Base-by-base conservation (phyloP, 257 asterid species). In the Buddleja alternifolia region DNA sequence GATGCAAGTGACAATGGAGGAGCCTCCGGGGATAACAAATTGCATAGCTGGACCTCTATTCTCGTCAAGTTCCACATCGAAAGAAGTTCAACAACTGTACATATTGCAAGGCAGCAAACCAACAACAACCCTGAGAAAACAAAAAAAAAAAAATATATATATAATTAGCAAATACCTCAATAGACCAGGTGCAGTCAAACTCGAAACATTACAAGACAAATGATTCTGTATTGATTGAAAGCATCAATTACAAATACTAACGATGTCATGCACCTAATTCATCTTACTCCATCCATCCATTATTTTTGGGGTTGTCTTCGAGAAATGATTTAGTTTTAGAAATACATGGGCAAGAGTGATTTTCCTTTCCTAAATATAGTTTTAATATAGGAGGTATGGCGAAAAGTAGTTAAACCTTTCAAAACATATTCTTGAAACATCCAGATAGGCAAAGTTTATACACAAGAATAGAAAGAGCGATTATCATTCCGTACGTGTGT, bases 1-100 rank as follows among this genome's bases (percentile, higher is more conserved):
- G 95, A 75, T 73, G 88, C 90, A 73, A 94, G 97, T 51, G 99
- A 88, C 50, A 94, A 64, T 36, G 83, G 93, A 73, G 93, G 91
- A 66, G 99, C 90, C 81, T 94, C 99, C 5, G 99, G 99, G 57
- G 99, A 94, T 81, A 94, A 76, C 78, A 86, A 56, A 71, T 91
- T 94, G 86, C 99, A 94, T 42, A 94, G 83, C 83, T 82, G 88
- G 74, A 94, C 99, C 75, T 94, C 99, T 63, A 94, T 79, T 78
- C 99, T 87, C 59, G 99, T 94, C 88, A 94, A 79, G 78, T 94
- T 94, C 99, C 99, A 89, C 97, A 94, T 91, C 37, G 99, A 89
- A 70, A 94, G 84, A 69, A 94, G 97, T 77, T 89, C 95, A 24
- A 87, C 75, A 65, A 73, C 66, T 12, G 97, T 87, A 78, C 97